phyloP scores from a whole-genome alignment of 495 filamentous ascomycete species.

The Cryomyces minteri region DNA sequence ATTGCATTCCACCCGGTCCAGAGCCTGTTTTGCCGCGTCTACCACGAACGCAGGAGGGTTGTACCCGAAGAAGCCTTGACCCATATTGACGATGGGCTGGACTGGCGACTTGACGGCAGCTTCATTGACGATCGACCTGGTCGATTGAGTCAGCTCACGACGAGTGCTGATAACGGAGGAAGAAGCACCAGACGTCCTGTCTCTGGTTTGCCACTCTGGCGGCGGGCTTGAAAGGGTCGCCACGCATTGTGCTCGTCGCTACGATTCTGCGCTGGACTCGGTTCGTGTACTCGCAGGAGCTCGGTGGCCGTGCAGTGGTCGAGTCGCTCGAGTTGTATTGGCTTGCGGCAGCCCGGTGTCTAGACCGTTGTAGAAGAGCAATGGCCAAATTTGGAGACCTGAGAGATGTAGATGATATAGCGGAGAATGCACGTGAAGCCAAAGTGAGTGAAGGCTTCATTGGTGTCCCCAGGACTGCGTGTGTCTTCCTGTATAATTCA shows the following conservation, averaged over 20 bases:
- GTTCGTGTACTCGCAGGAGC: no score
- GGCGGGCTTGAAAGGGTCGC: constrained; percentile 45
- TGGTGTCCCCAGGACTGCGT: no score
- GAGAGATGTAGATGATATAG: no score
- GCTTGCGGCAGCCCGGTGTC: no score
- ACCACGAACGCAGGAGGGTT: constrained; percentile 87
- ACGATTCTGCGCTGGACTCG: no score
- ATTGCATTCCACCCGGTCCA: constrained; percentile 92
- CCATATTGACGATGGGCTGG: constrained; percentile 89
- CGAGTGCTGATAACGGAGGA: background rate
- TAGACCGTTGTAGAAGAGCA: no score
- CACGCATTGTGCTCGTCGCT: constrained; percentile 8
- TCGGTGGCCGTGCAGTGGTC: no score
- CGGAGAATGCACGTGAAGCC: background rate
- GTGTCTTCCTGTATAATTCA: no score
- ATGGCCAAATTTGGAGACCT: no score
- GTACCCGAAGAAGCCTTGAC: constrained; percentile 95
- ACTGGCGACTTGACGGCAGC: constrained; percentile 65
- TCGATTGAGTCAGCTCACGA: background rate
- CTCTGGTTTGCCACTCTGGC: constrained; percentile 57
- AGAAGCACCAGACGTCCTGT: constrained; percentile 81
- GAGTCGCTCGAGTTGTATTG: no score
- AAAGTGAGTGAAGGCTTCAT: no score
- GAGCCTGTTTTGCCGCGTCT: constrained; percentile 72
- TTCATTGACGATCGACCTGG: constrained; percentile 90